These are phyloP conservation scores for Lolium perenne DNA, from an alignment of 176 grass and related monocot species.

Conservation along the genomic window DNA sequence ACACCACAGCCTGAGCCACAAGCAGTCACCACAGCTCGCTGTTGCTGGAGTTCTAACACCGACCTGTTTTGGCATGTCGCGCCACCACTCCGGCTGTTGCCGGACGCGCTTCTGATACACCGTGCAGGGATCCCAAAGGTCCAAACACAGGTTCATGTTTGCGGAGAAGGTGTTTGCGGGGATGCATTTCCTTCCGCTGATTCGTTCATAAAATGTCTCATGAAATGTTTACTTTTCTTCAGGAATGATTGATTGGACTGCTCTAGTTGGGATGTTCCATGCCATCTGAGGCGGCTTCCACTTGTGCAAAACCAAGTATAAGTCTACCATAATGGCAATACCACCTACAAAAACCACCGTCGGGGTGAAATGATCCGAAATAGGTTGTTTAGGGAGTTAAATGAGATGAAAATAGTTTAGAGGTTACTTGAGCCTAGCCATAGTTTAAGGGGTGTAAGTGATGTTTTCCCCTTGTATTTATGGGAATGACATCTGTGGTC, in stretches of 20 bases:
- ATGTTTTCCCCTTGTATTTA: not conserved
- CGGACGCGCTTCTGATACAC: not conserved
- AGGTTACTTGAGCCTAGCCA: not conserved
- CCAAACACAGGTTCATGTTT: slow-evolving; percentile 3
- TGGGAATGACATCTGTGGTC: not conserved
- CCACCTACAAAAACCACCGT: not conserved
- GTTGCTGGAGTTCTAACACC: not conserved
- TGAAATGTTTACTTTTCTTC: not conserved
- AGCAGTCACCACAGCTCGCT: not conserved
- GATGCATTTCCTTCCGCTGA: not conserved
- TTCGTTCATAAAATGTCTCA: not conserved
- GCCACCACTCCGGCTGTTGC: not conserved
- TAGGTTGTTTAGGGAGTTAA: not conserved
- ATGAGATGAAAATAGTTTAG: slow-evolving; percentile 3
- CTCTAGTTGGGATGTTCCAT: not conserved
- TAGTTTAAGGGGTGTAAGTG: not conserved
- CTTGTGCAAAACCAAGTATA: not conserved
- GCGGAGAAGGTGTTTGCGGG: not conserved
- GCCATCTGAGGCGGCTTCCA: not conserved
- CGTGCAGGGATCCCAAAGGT: not conserved
- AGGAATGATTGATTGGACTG: not conserved
- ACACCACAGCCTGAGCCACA: not conserved
- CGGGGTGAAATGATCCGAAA: not conserved
- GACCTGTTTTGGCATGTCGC: not conserved
- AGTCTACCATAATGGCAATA: not conserved